These are phyloP conservation scores for Durusdinium trenchii DNA, from an alignment of 73 alveolate species.

Conservation along the genomic window DNA sequence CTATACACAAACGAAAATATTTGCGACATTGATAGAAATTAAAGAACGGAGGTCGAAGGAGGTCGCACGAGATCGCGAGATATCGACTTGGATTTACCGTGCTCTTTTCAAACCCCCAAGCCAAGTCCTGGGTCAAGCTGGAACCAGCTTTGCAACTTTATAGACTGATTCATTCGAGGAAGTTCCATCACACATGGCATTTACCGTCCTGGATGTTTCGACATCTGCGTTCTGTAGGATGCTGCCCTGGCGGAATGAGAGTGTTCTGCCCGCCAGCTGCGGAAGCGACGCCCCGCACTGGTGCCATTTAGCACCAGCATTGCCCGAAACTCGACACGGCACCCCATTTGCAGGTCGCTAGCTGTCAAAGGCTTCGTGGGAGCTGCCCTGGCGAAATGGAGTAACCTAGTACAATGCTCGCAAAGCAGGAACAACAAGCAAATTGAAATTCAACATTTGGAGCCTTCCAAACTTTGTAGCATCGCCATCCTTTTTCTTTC, in stretches of 20 bases:
- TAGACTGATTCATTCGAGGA: too few relatives aligned
- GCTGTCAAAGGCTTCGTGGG: slow-evolving; percentile 35
- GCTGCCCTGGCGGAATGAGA: slow-evolving; percentile 35
- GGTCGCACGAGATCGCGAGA: too few relatives aligned
- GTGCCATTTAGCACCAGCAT: background rate
- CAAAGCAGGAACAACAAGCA: background rate
- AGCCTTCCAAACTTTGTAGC: background rate
- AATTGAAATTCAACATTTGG: background rate
- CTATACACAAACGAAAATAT: too few relatives aligned
- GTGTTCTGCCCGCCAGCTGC: background rate
- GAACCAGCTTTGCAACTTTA: too few relatives aligned
- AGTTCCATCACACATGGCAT: too few relatives aligned
- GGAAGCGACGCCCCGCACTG: too few relatives aligned
- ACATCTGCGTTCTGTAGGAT: slow-evolving; percentile 47
- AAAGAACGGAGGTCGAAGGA: too few relatives aligned
- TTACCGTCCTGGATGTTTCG: slow-evolving; percentile 9
- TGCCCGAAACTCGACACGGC: background rate
- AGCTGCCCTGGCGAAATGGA: background rate
- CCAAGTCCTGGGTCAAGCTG: too few relatives aligned
- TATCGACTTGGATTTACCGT: too few relatives aligned
- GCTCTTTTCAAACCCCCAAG: too few relatives aligned
- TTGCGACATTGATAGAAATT: too few relatives aligned
- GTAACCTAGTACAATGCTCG: background rate
- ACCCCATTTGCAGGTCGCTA: slow-evolving; percentile 61
- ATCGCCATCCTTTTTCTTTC: slow-evolving; percentile 15